These are phyloP conservation scores for Hymenochaete sp. DNA, from an alignment of 1,284 basidiomycete species.

Conservation along the genomic window DNA sequence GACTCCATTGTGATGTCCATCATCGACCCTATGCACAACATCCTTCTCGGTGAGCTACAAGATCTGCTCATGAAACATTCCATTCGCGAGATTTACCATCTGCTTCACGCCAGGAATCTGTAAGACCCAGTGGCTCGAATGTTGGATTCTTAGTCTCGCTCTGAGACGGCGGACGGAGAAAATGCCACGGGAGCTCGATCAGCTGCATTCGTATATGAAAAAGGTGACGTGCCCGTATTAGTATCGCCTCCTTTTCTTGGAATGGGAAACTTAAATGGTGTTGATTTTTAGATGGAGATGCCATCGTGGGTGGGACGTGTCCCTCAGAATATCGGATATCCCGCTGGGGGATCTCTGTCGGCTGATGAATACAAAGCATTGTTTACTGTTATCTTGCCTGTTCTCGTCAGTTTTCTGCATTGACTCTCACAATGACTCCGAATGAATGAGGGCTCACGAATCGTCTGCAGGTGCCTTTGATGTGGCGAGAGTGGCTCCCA, in stretches of 20 bases:
- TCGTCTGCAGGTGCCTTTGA: too few relatives aligned
- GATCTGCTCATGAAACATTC: not conserved
- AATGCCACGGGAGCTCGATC: conserved; percentile 12
- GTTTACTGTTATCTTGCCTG: conserved; percentile 4
- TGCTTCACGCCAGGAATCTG: conserved; percentile 9
- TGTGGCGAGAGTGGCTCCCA: conserved; percentile 17
- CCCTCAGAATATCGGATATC: conserved; percentile 13
- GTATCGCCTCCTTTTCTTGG: not conserved
- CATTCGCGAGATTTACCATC: not conserved
- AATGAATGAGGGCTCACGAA: too few relatives aligned
- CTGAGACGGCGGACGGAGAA: conserved; percentile 7
- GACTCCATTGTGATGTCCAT: conserved; percentile 16
- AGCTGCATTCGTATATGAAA: conserved; percentile 11
- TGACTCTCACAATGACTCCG: too few relatives aligned
- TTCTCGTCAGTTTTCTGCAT: conserved; percentile 6
- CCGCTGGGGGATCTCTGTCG: conserved; percentile 12
- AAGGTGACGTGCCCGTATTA: not conserved
- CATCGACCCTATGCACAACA: conserved; percentile 20
- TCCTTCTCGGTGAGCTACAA: conserved; percentile 18
- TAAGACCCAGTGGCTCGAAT: conserved; percentile 14
- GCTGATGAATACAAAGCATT: conserved; percentile 15
- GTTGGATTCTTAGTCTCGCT: conserved; percentile 3
- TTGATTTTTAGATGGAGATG: conserved; percentile 10
- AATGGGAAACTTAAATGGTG: not conserved
- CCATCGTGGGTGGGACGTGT: conserved; percentile 9